Evolutionary conservation across 1,284 basidiomycete species (phyloP), one percentile per base, ranked within the genome.

Genomic region (Malassezia pachydermatis): DNA sequence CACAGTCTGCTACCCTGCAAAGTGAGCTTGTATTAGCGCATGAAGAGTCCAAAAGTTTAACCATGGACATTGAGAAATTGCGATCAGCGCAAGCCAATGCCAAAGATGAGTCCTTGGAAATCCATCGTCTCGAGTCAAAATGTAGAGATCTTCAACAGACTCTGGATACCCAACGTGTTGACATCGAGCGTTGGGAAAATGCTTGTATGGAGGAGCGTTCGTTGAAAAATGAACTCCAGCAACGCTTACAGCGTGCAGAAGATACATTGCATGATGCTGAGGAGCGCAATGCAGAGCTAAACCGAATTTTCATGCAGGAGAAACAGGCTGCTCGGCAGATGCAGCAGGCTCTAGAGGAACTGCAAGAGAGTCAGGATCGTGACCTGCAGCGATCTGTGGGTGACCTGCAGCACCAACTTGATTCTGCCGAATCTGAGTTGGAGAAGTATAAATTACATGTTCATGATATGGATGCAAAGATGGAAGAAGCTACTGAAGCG

Each of bases 271-370:
- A 83, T 3, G 32, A 48, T 1, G 57, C 62, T 0, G 38, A 44
- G 13, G 32, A 34, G 10, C 32, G 44, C 16, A 59, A 60, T 17
- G 6, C 79, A 46, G 74, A 76, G 51, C 77, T 81, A 3, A 71
- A 72, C n/a, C 74, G 72, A 0, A 80, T 82, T 45, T 73, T 84
- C 23, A 79, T 81, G 45, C 73, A 75, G 13, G 89, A 95, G 65
- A 78, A 76, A 49, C 82, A 86, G 73, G 84, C 83, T 60, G 80
- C 83, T 2, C 75, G 74, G 2, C 94, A 96, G 71, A 73, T 99
- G 48, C 87, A 95, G 72, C 83, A 84, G 6, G 90, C 98, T 1
- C 75, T 99, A 54, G 83, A 87, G 68, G 94, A 98, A 73, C 95
- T 98, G 73, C 88, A 96, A 75, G 17, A 44, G 13, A 16, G 34